phyloP scores from a whole-genome alignment of 495 filamentous ascomycete species.

The Penicillium macrosclerotiorum region DNA sequence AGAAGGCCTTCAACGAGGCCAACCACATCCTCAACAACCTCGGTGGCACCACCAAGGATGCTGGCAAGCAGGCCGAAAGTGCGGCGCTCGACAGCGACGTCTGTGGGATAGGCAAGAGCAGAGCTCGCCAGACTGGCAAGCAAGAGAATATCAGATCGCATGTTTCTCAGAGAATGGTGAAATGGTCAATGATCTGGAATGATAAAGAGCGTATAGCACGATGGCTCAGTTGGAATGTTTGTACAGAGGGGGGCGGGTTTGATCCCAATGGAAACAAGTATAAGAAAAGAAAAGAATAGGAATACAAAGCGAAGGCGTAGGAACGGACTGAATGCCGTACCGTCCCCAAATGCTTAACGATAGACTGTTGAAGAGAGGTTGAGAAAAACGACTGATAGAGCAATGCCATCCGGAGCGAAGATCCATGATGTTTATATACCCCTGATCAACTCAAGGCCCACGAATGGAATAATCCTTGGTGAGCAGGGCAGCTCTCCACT shows the following conservation, averaged over 20 bases:
- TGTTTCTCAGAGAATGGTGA: constrained; percentile 11
- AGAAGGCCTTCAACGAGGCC: constrained; percentile 24
- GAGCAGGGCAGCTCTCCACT: constrained; percentile 7
- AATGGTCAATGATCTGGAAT: constrained; percentile 2
- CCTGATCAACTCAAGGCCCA: constrained; percentile 31
- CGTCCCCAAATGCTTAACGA: constrained; percentile 32
- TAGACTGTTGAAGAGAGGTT: constrained; percentile 31
- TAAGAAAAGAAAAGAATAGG: constrained; percentile 16
- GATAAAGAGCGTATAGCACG: constrained; percentile 22
- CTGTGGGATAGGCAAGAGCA: constrained; percentile 34
- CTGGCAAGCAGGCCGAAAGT: constrained; percentile 22
- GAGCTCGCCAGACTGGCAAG: constrained; percentile 42
- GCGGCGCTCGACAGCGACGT: constrained; percentile 29
- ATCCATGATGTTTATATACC: constrained; percentile 42
- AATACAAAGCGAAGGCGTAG: constrained; percentile 10
- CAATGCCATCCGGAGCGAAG: constrained; percentile 22
- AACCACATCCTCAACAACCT: constrained; percentile 25
- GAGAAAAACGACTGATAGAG: constrained; percentile 21
- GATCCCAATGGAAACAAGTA: constrained; percentile 11
- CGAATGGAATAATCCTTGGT: constrained; percentile 1
- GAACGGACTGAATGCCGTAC: constrained; percentile 21
- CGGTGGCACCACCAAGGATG: constrained; percentile 14
- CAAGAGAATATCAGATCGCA: constrained; percentile 39
- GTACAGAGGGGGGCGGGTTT: constrained; percentile 13
- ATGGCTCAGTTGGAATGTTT: constrained; percentile 1